Conservation (phyloP, 768 basidiomycete genomes). For the Wakefieldia striispora region DNA sequence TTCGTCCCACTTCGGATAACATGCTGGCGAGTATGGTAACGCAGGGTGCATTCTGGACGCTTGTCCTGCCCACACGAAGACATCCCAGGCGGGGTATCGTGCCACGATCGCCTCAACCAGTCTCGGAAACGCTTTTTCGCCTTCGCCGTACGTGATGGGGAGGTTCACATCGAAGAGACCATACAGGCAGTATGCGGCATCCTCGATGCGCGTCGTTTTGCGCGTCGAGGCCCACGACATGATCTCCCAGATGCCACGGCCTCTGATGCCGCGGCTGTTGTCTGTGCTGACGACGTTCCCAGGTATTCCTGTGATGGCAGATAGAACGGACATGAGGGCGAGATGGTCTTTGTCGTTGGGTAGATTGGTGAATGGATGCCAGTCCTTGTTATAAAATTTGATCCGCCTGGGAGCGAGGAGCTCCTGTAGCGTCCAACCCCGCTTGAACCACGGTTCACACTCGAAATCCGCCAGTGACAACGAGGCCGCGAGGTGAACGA, state of each 20-base stretch:
- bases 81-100: conserved; percentile 18
- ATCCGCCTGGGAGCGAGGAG: conserved; percentile 26
- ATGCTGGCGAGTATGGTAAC: conserved; percentile 18
- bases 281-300: conserved; percentile 13
- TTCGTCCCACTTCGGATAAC: conserved; percentile 22
- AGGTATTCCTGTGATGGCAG: conserved; percentile 20
- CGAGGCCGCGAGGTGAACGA: conserved; percentile 23
- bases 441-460: conserved; percentile 25
- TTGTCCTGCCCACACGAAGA: conserved; percentile 25
- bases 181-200: conserved; percentile 27
- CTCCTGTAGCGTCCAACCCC: conserved; percentile 26
- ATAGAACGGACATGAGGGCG: conserved; percentile 8
- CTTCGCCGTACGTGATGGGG: conserved; percentile 31
- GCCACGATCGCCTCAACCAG: conserved; percentile 20
- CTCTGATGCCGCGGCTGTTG: conserved; percentile 17
- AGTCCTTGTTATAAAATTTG: conserved; percentile 25
- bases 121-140: conserved; percentile 27
- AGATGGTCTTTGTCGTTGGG: conserved; percentile 17
- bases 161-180: conserved; percentile 27
- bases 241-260: conserved; percentile 20
- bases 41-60: conserved; percentile 17
- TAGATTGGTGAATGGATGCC: conserved; percentile 16
- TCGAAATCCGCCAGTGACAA: conserved; percentile 12
- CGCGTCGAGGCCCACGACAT: conserved; percentile 32
- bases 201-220: conserved; percentile 28